Base-by-base conservation (phyloP, 2,329 filamentous ascomycete genomes). In the Ceratocystis variospora region DNA sequence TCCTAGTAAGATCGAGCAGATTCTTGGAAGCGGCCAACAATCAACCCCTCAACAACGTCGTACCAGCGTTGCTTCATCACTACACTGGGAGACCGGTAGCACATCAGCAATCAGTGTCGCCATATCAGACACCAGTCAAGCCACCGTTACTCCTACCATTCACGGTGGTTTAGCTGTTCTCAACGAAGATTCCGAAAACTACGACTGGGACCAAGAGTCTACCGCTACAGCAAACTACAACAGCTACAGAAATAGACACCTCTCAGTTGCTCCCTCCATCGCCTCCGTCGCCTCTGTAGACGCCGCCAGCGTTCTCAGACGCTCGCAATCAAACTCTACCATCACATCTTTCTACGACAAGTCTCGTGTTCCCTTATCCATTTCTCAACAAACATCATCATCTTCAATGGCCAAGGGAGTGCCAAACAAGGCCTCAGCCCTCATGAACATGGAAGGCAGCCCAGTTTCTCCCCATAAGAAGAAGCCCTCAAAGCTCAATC, bases 311-410 rank as follows among this genome's bases (percentile, higher is more conserved):
- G 68, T 72, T 17, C 68, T 81, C 45, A 76, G 77, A 50, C 79
- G 81, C 62, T 79, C 78, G 41, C 76, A 77, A 59, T 84, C 82
- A 1, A 79, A 76, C 46, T 83, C 81, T 3, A 83, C 81, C n/a
- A 78, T 83, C 67, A 76, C 76, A 41, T 82, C 81, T 0, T 82
- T 79, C 73, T 84, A 84, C 72, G 81, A 84, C 73, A 80, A 81
- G 71, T 72, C 79, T 4, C 82, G 81, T 70, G 76, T 81, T 61
- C 81, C 81, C 10, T 75, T 84, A 4, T 77, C 80, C n/a, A 79
- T 83, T 68, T 83, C 81, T 0, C 82, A 83, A 70, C 82, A 84
- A 71, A 83, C 82, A 0, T 83, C 81, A 0, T 79, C 77, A 55
- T 83, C 81, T 1, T 79, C 81, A 68, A 84, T 84, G 78, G 80